phyloP scores from a whole-genome alignment of 805 yeast species.

The Spathaspora passalidarum region DNA sequence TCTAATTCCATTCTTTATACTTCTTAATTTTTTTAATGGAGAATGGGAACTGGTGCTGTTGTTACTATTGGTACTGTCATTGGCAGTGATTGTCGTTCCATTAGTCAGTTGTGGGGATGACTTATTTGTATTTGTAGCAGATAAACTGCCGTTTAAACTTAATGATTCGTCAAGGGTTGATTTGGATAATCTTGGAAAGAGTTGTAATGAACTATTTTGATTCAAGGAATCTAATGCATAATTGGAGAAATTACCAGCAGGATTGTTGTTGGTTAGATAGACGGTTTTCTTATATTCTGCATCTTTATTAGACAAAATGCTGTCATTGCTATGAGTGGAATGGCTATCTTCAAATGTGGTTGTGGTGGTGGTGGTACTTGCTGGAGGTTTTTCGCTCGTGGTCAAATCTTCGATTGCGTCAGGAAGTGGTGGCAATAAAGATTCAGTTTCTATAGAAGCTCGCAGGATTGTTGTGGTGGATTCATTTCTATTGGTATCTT shows the following conservation, averaged over 20 bases:
- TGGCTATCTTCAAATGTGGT: slow-evolving; percentile 6
- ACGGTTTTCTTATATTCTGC: not conserved
- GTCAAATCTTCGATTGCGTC: slow-evolving; percentile 14
- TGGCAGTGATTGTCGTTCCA: not conserved
- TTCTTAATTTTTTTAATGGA: slow-evolving; percentile 35
- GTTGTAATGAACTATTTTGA: slow-evolving; percentile 7
- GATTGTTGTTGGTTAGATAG: slow-evolving; percentile 1
- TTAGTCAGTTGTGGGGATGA: not conserved
- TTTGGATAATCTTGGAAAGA: slow-evolving; percentile 10
- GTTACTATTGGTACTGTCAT: not conserved
- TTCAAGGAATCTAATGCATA: slow-evolving; percentile 15
- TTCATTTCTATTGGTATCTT: no score
- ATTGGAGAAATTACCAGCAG: slow-evolving; percentile 7
- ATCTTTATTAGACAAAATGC: not conserved
- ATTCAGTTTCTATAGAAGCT: slow-evolving; percentile 11
- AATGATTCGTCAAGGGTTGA: not conserved
- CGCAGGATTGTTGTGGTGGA: not conserved
- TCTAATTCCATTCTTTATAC: slow-evolving; percentile 37
- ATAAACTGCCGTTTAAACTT: no score
- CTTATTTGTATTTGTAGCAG: not conserved
- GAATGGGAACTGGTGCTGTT: not conserved
- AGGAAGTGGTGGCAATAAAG: slow-evolving; percentile 29
- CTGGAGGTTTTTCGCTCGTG: not conserved
- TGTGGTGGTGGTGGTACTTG: not conserved
- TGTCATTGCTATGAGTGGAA: not conserved